Evolutionary conservation across 148 eudicot species (phyloP), one percentile per base, ranked within the genome.

Genomic region (Camellia granthamiana): DNA sequence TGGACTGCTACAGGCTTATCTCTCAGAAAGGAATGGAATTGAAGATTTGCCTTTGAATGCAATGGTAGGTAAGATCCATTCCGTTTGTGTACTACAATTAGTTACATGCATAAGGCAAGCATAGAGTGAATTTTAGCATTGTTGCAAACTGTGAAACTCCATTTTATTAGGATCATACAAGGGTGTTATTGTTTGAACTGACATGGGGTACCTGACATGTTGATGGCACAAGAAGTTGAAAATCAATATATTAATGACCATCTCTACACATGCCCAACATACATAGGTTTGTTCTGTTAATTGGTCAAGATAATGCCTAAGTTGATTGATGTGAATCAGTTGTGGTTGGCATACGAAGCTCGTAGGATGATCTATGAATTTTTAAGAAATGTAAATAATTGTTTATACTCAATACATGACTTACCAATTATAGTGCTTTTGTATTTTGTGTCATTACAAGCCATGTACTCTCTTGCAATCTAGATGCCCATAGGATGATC

Each of bases 21-120:
- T 92, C 76, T 84, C 74, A 41, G 93, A 90, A 73, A 86, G 78
- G 63, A 84, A 79, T 81, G 92, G 83, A 75, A 51, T 76, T 70
- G 93, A 88, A 76, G 93, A 87, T 66, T 80, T 86, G 42, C 90
- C 93, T 85, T 84, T 93, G 83, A 95, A 92, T 90, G 80, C 93
- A 90, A 95, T 86, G 99, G 99, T 95, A 90, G 98, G 98, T 95
- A 91, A 91, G 98, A 64, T 85, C 78, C 74, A 30, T 79, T 30
- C 66, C 63, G 11, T 49, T 67, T 80, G 59, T 65, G 11, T 75
- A 8, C 21, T 79, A 51, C 52, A 44, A 61, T 72, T 51, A 44
- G 46, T 59, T 21, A 42, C 60, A n/a, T 23, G 21, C 46, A n/a
- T 3, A 13, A 47, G 52, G n/a, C 15, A 16, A 3, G 38, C n/a